Conservation (phyloP, 331 rosid genomes). For the Quercus phellos region DNA sequence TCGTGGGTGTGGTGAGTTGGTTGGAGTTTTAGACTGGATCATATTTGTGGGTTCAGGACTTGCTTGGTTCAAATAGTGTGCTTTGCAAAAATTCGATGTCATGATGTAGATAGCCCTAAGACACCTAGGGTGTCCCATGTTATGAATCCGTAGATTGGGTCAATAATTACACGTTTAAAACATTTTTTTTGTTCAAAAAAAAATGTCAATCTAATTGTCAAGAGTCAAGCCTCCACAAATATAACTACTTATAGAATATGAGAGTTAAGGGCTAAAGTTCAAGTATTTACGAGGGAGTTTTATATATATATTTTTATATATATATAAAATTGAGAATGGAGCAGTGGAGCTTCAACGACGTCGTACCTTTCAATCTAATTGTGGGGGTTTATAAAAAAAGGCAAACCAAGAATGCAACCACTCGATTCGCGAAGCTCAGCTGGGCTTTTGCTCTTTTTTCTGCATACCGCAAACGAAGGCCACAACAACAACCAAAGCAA, state of each 20-base stretch:
- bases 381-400: no score
- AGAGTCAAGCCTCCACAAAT: no score
- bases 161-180: no score
- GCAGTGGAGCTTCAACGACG: neutral
- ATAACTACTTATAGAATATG: no score
- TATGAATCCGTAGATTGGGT: accelerated
- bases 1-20: no score
- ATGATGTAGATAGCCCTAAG: accelerated
- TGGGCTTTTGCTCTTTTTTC: neutral
- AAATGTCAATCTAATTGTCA: no score
- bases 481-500: neutral
- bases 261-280: accelerated
- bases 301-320: accelerated
- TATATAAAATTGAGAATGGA: no score
- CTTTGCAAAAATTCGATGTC: no score
- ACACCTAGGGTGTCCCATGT: accelerated
- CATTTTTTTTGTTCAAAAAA: no score
- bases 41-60: no score
- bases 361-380: neutral
- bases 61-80: accelerated
- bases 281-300: accelerated
- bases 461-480: neutral
- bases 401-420: neutral
- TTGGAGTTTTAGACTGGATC: no score
- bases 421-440: neutral